Percentiles rank a stretch among this genome's conserved stretches.
phyloP scores from a whole-genome alignment of 306 rosid species.

The Geum urbanum region DNA sequence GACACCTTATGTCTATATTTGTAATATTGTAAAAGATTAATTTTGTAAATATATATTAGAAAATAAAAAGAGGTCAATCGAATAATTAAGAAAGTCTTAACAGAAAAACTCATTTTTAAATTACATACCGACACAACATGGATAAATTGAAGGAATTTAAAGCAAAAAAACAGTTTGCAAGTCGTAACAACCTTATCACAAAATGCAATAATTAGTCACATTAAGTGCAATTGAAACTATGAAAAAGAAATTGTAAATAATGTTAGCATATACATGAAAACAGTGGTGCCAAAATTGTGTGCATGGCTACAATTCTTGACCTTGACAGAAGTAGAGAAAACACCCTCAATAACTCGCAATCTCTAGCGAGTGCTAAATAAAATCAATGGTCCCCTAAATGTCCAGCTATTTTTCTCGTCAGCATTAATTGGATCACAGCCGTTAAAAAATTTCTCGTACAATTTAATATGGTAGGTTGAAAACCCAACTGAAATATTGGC shows the following conservation, averaged over 20 bases:
- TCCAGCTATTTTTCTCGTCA: slow-evolving; percentile 3
- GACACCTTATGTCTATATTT: too few species aligned
- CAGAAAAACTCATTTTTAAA: too few species aligned
- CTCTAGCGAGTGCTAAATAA: not conserved
- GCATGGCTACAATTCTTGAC: slow-evolving; percentile 10
- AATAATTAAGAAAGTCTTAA: too few species aligned
- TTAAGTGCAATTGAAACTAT: slow-evolving; percentile 37
- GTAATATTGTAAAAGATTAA: too few species aligned
- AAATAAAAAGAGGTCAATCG: too few species aligned
- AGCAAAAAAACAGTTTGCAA: slow-evolving; percentile 7
- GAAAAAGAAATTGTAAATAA: slow-evolving; percentile 38
- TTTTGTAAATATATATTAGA: too few species aligned
- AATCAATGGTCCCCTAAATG: slow-evolving; percentile 30
- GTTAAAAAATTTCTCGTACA: slow-evolving; percentile 36
- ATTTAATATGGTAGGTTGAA: slow-evolving; percentile 78
- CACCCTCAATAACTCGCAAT: not conserved
- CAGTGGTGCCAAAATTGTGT: slow-evolving; percentile 21
- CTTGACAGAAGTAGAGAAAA: slow-evolving; percentile 20
- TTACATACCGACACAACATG: too few species aligned
- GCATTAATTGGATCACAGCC: slow-evolving; percentile 25
- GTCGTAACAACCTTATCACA: slow-evolving; percentile 33
- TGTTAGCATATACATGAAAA: slow-evolving; percentile 1
- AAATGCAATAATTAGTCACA: slow-evolving; percentile 24
- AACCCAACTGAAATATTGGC: slow-evolving; percentile 53
- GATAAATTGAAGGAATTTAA: not conserved